Base-by-base conservation (phyloP, 805 yeast genomes). In the Hanseniaspora osmophila region DNA sequence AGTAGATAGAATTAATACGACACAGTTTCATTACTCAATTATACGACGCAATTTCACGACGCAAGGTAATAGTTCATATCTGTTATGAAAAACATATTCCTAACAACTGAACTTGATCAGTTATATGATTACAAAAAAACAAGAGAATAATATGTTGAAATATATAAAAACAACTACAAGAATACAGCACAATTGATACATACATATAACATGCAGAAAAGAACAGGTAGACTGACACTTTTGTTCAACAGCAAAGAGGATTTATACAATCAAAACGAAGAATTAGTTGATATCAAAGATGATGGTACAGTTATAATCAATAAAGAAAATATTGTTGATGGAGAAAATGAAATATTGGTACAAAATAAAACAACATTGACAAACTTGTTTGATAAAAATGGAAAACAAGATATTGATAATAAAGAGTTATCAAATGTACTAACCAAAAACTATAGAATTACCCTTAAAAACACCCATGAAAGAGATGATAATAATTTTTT, bases 201-300 rank as follows among this genome's bases (percentile, higher is more conserved):
- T n/a, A n/a, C n/a, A n/a, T n/a, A n/a, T n/a, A 22, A 22, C 4
- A 22, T 22, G 35, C 35, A n/a, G 10, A 32, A 35, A 35, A 35
- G 35, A n/a, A 32, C 6, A 6, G 13, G 35, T 16, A 35, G 38
- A 35, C 16, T 35, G 10, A 16, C 38, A 3, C 16, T 35, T 5
- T 35, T 35, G 38, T 13, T 35, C 18, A 35, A 35, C 18, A 35
- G 38, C 16, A 15, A 35, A 35, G 10, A 5, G 5, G 38, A 35
- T 16, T 35, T 35, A 16, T 35, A 35, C 10, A 13, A 15, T n/a
- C 18, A 35, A 16, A n/a, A 35, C 10, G 16, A 35, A n/a, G 18
- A 35, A 35, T 13, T 52, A 33, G 44, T 52, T 2, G 65, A 60
- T 32, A 44, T 54, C 1, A 30, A 45, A 15, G 59, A 58, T 43